Percentiles rank a stretch among this genome's conserved stretches.
Conservation (phyloP, 2,329 filamentous ascomycete species). For the Myriosclerotinia curreyana region DNA sequence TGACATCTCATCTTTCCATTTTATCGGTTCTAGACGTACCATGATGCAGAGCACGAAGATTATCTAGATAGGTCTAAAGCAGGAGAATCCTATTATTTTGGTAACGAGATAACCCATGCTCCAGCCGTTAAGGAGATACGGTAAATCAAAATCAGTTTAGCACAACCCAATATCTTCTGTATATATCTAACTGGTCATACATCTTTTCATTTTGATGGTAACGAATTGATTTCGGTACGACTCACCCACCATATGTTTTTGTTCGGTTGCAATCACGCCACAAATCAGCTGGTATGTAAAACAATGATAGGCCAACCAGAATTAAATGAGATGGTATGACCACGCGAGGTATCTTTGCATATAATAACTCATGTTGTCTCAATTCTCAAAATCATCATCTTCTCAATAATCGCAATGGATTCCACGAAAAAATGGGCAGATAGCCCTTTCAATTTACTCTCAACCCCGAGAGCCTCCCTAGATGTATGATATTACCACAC, state of each 20-base stretch:
- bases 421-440: conserved; percentile 25
- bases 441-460: conserved; percentile 25
- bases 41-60: no score
- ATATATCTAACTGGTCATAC: no score
- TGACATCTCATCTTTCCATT: no score
- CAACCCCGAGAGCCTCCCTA: conserved; percentile 18
- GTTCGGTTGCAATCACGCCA: conserved; percentile 15
- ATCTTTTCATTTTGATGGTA: no score
- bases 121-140: no score
- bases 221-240: background rate
- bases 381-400: background rate
- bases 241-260: background rate
- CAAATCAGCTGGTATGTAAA: conserved; percentile 15
- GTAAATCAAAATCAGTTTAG: no score
- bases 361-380: background rate
- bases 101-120: no score
- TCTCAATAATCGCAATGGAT: background rate
- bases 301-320: conserved; percentile 4
- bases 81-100: no score
- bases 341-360: background rate
- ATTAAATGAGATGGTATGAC: conserved; percentile 3
- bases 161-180: no score
- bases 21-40: no score
- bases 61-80: no score
- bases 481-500: conserved; percentile 4